phyloP scores from a whole-genome alignment of 164 flowering plant genomes.

The Piper betle region DNA sequence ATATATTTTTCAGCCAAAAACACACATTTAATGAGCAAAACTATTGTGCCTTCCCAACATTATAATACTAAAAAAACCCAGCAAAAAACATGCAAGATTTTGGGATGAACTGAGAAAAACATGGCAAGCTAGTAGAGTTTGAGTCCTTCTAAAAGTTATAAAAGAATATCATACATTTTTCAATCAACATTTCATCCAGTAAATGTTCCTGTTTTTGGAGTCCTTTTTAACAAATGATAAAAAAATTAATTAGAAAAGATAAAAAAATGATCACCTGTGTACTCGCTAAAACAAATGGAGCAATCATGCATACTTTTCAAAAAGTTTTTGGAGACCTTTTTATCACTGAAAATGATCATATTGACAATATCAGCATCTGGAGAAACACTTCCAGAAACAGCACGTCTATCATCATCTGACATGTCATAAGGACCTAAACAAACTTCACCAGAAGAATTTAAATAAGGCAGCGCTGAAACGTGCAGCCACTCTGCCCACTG shows the following conservation, averaged over 20 bases:
- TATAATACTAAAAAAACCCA: too few species aligned
- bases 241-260: not conserved
- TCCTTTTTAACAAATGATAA: too few species aligned
- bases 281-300: constrained; percentile 69
- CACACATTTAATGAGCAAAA: too few species aligned
- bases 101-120: too few species aligned
- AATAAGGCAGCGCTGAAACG: constrained; percentile 45
- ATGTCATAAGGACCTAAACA: constrained; percentile 46
- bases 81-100: too few species aligned
- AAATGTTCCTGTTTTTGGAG: too few species aligned
- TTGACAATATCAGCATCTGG: constrained; percentile 55
- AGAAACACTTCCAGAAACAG: constrained; percentile 48
- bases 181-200: too few species aligned
- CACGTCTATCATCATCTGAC: constrained; percentile 35
- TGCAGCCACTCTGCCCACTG: constrained; percentile 85
- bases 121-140: too few species aligned
- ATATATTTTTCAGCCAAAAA: too few species aligned
- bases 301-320: constrained; percentile 51
- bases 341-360: constrained; percentile 55
- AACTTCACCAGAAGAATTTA: constrained; percentile 45
- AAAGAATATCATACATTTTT: too few species aligned
- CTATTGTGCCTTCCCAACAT: too few species aligned
- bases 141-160: too few species aligned
- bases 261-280: constrained; percentile 38
- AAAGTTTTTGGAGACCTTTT: constrained; percentile 46